Percentiles rank a stretch among this genome's conserved stretches.
phyloP scores from a whole-genome alignment of 1,284 basidiomycete species.

The Sanghuangporus weigelae region DNA sequence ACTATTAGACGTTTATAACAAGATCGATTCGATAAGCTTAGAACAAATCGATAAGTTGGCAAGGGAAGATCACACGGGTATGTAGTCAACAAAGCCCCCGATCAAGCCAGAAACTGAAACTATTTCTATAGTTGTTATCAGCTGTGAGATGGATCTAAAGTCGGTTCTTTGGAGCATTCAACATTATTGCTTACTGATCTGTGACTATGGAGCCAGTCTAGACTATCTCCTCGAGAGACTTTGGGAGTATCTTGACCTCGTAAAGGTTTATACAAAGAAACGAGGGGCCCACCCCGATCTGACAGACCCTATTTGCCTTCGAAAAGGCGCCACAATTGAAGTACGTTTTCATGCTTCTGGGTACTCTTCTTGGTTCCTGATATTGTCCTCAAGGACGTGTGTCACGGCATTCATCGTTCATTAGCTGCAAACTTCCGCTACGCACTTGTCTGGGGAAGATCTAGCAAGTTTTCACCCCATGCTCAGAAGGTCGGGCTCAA shows the following conservation, averaged over 20 bases:
- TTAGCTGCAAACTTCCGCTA: conserved; percentile 89
- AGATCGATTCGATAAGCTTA: conserved; percentile 87
- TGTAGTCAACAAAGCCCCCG: neutral
- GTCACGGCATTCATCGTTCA: conserved; percentile 87
- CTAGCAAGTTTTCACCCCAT: conserved; percentile 86
- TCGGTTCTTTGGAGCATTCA: conserved; percentile 27
- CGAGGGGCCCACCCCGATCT: conserved; percentile 92
- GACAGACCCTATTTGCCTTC: conserved; percentile 87
- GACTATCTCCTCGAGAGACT: conserved; percentile 86
- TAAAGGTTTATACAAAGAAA: conserved; percentile 96
- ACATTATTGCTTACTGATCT: neutral
- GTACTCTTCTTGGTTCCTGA: conserved; percentile 1
- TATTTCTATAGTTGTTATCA: conserved; percentile 68
- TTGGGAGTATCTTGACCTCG: conserved; percentile 84
- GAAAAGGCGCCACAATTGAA: conserved; percentile 92
- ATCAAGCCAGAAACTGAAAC: neutral
- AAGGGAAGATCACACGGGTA: conserved; percentile 67
- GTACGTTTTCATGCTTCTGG: conserved; percentile 32
- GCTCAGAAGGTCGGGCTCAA: conserved; percentile 89
- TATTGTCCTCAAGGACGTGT: conserved; percentile 58
- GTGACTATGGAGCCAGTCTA: conserved; percentile 44
- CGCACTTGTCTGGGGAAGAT: conserved; percentile 91
- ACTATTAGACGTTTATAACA: conserved; percentile 85
- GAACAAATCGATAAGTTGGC: conserved; percentile 89
- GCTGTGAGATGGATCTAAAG: conserved; percentile 90